Evolutionary conservation across 768 basidiomycete species (phyloP).

Genomic region (Paxillus rubicundulus): DNA sequence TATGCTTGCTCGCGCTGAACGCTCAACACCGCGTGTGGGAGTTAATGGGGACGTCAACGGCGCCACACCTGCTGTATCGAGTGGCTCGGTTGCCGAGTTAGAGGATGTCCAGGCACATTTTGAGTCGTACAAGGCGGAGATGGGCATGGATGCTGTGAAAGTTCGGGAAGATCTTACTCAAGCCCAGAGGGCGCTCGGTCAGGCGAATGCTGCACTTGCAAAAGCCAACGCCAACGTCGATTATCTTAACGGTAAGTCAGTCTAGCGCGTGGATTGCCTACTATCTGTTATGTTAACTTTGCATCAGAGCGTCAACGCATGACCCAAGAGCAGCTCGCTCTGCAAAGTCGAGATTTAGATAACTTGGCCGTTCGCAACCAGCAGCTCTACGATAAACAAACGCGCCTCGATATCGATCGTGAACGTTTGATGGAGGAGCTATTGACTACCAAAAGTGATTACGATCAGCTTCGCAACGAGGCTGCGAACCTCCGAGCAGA

Average conservation of each 20-base stretch:
- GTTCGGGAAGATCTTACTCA: constrained; percentile 66
- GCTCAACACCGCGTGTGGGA: constrained; percentile 12
- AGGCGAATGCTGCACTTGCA: constrained; percentile 65
- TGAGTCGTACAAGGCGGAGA: constrained; percentile 76
- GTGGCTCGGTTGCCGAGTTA: constrained; percentile 57
- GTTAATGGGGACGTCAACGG: constrained; percentile 36
- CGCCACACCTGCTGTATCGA: constrained; percentile 14
- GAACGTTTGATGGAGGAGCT: constrained; percentile 68
- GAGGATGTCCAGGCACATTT: constrained; percentile 76
- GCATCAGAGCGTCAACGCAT: constrained; percentile 64
- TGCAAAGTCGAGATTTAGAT: constrained; percentile 64
- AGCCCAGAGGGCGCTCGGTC: constrained; percentile 67
- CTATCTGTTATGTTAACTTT: neutral
- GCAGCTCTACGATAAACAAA: constrained; percentile 70
- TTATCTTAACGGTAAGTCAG: constrained; percentile 62
- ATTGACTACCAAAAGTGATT: constrained; percentile 50
- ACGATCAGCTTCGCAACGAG: constrained; percentile 83
- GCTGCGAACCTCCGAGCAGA: constrained; percentile 87
- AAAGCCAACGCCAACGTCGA: constrained; percentile 84
- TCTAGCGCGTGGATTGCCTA: neutral
- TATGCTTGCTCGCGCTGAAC: constrained; percentile 61
- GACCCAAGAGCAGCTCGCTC: constrained; percentile 62
- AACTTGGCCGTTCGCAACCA: constrained; percentile 66
- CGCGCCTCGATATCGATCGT: constrained; percentile 72
- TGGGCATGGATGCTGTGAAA: constrained; percentile 70